Evolutionary conservation across 116 monocot species (phyloP).

Genomic region (Dioscorea cayenensis): DNA sequence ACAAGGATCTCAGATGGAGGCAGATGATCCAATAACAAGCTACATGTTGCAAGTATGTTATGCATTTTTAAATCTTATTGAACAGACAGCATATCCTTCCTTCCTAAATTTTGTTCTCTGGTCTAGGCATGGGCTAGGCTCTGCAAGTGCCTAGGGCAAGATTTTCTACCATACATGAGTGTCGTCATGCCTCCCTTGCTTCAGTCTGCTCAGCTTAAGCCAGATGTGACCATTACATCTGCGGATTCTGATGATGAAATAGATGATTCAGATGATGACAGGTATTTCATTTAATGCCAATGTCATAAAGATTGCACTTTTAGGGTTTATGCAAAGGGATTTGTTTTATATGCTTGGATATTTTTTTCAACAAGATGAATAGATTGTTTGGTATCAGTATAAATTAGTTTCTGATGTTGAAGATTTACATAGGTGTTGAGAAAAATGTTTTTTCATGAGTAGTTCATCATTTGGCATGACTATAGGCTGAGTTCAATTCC

Average conservation of each 20-base stretch:
- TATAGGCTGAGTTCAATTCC: no score
- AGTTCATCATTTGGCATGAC: no score
- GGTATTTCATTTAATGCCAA: slow-evolving; percentile 33
- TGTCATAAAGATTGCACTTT: background rate
- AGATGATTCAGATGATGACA: slow-evolving; percentile 88
- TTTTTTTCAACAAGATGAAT: no score
- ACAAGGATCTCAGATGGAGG: slow-evolving; percentile 89
- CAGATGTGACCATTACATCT: slow-evolving; percentile 88
- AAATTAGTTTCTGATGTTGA: no score
- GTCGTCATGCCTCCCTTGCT: slow-evolving; percentile 98
- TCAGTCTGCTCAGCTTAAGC: slow-evolving; percentile 92
- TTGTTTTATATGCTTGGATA: no score
- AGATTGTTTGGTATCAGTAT: no score
- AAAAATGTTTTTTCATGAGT: no score
- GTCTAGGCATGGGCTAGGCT: slow-evolving; percentile 93
- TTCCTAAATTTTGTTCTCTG: slow-evolving; percentile 5
- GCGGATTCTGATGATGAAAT: slow-evolving; percentile 79
- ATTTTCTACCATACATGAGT: slow-evolving; percentile 99
- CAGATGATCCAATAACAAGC: slow-evolving; percentile 85
- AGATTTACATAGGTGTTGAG: no score
- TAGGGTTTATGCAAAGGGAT: background rate
- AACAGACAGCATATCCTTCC: background rate
- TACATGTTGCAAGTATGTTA: slow-evolving; percentile 80
- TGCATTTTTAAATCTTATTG: background rate
- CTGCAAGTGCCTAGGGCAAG: slow-evolving; percentile 96